Base-by-base conservation (phyloP, 2,329 filamentous ascomycete genomes). In the Arthrobotrys megalospora region DNA sequence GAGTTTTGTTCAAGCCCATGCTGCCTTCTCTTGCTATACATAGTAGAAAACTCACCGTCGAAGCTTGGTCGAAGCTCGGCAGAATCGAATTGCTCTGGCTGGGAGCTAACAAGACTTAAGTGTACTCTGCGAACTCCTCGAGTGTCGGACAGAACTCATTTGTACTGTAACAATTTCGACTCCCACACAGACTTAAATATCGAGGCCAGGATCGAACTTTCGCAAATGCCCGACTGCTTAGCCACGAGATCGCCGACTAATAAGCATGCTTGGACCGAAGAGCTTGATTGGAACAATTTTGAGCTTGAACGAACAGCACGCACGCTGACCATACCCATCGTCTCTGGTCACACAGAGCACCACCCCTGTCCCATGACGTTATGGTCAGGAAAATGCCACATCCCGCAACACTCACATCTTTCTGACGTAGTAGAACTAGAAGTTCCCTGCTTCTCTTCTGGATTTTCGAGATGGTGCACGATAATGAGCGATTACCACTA, bases 361-460 rank as follows among this genome's bases (percentile, higher is more conserved):
- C 11, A 58, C n/a, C 53, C 53, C 32, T 58, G 53, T 24, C 34
- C 16, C 32, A 70, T 62, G 66, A 70, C 66, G 66, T 28, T 62
- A 70, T 10, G 19, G 36, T 50, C 6, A 45, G 32, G 19, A 19
- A 34, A 34, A 50, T 36, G 36, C 45, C 67, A 43, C 55, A 60
- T 47, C 47, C n/a, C 67, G 16, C 66, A 55, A 60, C 66, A 48
- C 38, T 24, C 43, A 14, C 28, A 34, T 36, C 43, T 32, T 16
- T 72, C 47, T 73, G 69, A 73, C 69, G 60, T 60, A 21, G 34
- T 48, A 10, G 58, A 16, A 48, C 24, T 45, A 32, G 16, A 34
- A 41, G 12, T 28, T 12, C 34, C 32, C 8, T 55, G 21, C 16
- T 62, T 63, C 47, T 28, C 36, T 36, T 34, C 36, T 48, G 6